A percentile compares a stretch with the other conserved stretches of the same genome.
Evolutionary conservation across 192 early-diverging fungal genomes (phyloP).

Genomic region (Jimgerdemannia flammicorona): DNA sequence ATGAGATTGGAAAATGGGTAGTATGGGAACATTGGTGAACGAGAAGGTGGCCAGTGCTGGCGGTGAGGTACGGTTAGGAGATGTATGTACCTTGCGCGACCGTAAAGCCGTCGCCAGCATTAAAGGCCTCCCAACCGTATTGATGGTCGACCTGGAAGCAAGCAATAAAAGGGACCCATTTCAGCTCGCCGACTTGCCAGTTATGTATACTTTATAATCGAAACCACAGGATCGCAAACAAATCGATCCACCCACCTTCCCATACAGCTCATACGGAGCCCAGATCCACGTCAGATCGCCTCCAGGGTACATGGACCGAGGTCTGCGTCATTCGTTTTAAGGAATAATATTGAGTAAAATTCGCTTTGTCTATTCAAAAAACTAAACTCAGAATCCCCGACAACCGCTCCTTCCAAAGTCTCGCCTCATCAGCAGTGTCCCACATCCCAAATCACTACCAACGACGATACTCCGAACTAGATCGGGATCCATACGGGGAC

Average conservation of each 20-base stretch:
- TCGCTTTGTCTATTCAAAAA: background rate
- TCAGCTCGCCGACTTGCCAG: background rate
- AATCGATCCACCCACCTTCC: conserved; percentile 18
- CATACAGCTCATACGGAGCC: conserved; percentile 31
- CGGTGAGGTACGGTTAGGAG: background rate
- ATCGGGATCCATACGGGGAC: background rate
- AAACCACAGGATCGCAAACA: background rate
- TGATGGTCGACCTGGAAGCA: conserved; percentile 23
- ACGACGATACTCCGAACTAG: background rate
- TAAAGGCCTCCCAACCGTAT: conserved; percentile 25
- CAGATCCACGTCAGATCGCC: conserved; percentile 23
- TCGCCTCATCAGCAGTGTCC: conserved; percentile 28
- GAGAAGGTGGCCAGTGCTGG: background rate
- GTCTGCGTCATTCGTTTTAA: conserved; percentile 5
- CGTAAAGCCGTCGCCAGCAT: conserved; percentile 26
- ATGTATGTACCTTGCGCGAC: conserved; percentile 23
- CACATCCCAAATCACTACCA: conserved; percentile 16
- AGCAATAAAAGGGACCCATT: background rate
- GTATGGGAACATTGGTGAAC: no score
- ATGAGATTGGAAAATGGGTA: background rate
- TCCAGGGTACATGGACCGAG: conserved; percentile 21
- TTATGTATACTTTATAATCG: background rate
- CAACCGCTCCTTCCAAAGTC: background rate
- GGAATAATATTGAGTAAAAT: no score
- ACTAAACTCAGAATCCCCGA: background rate